Evolutionary conservation across 2,329 filamentous ascomycete genomes (phyloP).

Genomic region (Pezicula rhizophila): DNA sequence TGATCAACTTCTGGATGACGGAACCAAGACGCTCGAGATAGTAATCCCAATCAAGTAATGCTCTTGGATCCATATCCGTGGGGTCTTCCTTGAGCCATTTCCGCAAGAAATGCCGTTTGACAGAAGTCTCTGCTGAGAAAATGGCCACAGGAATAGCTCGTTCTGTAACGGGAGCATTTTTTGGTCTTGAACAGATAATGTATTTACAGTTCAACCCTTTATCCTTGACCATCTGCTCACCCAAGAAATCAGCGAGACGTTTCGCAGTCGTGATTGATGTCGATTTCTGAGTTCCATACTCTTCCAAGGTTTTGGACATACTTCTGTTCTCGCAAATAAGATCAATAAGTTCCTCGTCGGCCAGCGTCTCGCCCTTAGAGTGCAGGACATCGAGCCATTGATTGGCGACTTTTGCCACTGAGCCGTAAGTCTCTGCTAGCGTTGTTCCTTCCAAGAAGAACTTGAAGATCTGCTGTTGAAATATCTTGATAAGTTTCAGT

Average conservation of each 20-base stretch:
- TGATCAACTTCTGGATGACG: slow-evolving; percentile 98
- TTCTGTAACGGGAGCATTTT: slow-evolving; percentile 87
- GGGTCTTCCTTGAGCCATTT: slow-evolving; percentile 97
- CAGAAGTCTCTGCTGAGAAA: slow-evolving; percentile 84
- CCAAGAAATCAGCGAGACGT: slow-evolving; percentile 89
- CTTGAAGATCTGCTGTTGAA: slow-evolving; percentile 98
- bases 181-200: slow-evolving; percentile 86
- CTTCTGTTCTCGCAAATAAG: slow-evolving; percentile 99
- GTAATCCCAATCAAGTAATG: slow-evolving; percentile 93
- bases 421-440: slow-evolving; percentile 79
- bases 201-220: slow-evolving; percentile 99
- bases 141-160: slow-evolving; percentile 92
- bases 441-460: slow-evolving; percentile 93
- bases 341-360: slow-evolving; percentile 95
- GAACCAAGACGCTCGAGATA: slow-evolving; percentile 93
- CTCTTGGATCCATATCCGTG: slow-evolving; percentile 80
- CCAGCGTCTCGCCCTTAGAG: slow-evolving; percentile 79
- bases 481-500: slow-evolving; percentile 98
- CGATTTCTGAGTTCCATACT: slow-evolving; percentile 93
- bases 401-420: slow-evolving; percentile 92
- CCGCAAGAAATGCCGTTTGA: slow-evolving; percentile 82
- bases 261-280: slow-evolving; percentile 98
- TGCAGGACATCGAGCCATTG: slow-evolving; percentile 94
- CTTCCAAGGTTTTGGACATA: slow-evolving; percentile 94
- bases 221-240: slow-evolving; percentile 98